Conservation (phyloP, 176 grass and related monocot genomes). For the sorghum (Sorghum bicolor) region Sorghum_bicolor_NCBIv3 NC_012878.2:45513501-45514000, state of each 20-base stretch:
- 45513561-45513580: slow-evolving; percentile 62
- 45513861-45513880: no score
- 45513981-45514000: slow-evolving; percentile 80
- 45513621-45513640: slow-evolving; percentile 49
- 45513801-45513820: no score
- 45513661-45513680: slow-evolving; percentile 65
- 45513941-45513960: slow-evolving; percentile 38
- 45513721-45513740: slow-evolving; percentile 68
- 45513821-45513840: no score
- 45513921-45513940: no score
- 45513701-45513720: slow-evolving; percentile 72
- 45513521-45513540: slow-evolving; percentile 56
- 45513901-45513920: no score
- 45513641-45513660: slow-evolving; percentile 55
- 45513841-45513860: no score
- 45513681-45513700: slow-evolving; percentile 62
- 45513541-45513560: slow-evolving; percentile 53
- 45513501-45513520: slow-evolving; percentile 60
- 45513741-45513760: slow-evolving; percentile 36
- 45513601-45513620: slow-evolving; percentile 71
- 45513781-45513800: slow-evolving; percentile 72
- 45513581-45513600: slow-evolving; percentile 60
- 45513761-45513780: slow-evolving; percentile 45
- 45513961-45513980: slow-evolving; percentile 63
- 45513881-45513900: no score